These are phyloP conservation scores for Globisporangium recalcitrans DNA, from an alignment of 352 stramenopile genomes.

Conservation along the genomic window DNA sequence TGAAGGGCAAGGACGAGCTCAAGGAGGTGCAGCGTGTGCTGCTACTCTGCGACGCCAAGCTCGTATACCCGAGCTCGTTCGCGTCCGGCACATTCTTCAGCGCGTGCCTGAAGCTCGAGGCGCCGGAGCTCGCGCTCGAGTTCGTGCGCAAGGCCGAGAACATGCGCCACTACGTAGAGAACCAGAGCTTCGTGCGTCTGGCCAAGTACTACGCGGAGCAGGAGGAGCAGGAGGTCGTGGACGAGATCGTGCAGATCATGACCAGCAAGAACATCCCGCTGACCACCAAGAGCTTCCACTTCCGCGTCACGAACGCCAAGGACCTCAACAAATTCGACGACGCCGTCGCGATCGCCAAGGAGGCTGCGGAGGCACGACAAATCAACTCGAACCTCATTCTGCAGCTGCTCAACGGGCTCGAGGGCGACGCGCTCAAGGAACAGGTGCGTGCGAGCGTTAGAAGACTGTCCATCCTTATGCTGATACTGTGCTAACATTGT, in stretches of 20 bases:
- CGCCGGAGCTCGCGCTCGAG: constrained; percentile 57
- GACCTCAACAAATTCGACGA: constrained; percentile 48
- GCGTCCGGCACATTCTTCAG: constrained; percentile 60
- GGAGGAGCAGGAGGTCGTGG: constrained; percentile 47
- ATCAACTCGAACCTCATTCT: constrained; percentile 82
- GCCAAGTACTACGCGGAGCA: constrained; percentile 56
- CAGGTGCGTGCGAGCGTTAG: constrained; percentile 24
- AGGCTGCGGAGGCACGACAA: constrained; percentile 52
- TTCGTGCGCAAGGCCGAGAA: constrained; percentile 68
- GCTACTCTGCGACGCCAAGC: constrained; percentile 74
- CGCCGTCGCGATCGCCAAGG: constrained; percentile 58
- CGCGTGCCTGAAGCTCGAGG: constrained; percentile 54
- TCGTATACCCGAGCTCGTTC: constrained; percentile 63
- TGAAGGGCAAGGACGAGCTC: constrained; percentile 71
- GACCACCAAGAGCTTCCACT: constrained; percentile 72
- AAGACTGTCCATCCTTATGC: not conserved
- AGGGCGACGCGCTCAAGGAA: constrained; percentile 54
- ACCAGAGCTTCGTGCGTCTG: constrained; percentile 70
- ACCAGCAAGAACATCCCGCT: constrained; percentile 34
- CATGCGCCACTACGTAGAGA: constrained; percentile 71
- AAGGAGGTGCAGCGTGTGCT: constrained; percentile 63
- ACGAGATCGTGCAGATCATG: constrained; percentile 59
- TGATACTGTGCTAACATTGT: not conserved
- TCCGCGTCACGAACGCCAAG: constrained; percentile 67
- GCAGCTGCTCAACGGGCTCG: constrained; percentile 51